Evolutionary conservation across 2,329 filamentous ascomycete genomes (phyloP).

Genomic region (Madurella mycetomatis): DNA sequence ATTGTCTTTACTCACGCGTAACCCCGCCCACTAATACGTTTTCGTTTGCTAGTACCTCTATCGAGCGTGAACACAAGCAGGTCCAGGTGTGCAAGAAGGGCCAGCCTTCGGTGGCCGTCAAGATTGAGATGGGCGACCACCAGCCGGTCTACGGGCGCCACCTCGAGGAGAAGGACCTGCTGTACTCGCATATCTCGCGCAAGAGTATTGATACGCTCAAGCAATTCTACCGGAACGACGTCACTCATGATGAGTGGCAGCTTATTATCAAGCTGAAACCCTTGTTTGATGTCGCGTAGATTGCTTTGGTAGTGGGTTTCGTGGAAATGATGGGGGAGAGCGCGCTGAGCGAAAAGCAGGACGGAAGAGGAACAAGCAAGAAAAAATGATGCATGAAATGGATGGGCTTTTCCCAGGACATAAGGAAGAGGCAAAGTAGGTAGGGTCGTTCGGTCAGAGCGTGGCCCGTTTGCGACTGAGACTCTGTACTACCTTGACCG

Average conservation of each 20-base stretch:
- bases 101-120: conserved; percentile 94
- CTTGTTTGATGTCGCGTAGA: conserved; percentile 77
- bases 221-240: conserved; percentile 86
- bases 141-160: conserved; percentile 95
- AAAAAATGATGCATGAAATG: background rate
- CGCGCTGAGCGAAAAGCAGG: background rate
- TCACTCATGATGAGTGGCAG: conserved; percentile 88
- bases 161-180: conserved; percentile 80
- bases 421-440: background rate
- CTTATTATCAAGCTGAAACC: conserved; percentile 95
- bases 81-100: conserved; percentile 90
- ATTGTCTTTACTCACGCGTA: background rate
- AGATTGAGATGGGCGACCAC: conserved; percentile 88
- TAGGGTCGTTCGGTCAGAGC: background rate
- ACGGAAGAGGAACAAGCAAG: background rate
- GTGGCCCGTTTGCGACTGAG: too few relatives aligned
- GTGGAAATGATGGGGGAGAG: background rate
- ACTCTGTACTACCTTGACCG: too few relatives aligned
- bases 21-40: conserved; percentile 21
- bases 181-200: conserved; percentile 86
- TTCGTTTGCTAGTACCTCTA: conserved; percentile 67
- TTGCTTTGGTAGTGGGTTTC: background rate
- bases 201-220: conserved; percentile 91
- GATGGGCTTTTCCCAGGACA: background rate
- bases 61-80: conserved; percentile 97